Conservation (phyloP, 2,329 filamentous ascomycete species). For the Aspergillus terreus region DNA sequence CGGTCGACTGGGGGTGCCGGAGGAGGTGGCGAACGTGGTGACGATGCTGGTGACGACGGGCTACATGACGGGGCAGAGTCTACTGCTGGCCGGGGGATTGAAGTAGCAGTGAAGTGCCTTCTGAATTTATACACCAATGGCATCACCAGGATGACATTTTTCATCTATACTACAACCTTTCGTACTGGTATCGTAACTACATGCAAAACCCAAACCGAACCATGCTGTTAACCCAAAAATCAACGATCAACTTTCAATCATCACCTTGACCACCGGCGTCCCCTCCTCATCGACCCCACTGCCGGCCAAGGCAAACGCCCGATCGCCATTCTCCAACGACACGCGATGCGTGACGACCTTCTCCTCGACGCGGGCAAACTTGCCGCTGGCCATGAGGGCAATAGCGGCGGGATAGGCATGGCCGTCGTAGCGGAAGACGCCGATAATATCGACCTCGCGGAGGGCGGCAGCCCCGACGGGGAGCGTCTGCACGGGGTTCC, state of each 20-base stretch:
- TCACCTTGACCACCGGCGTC: constrained; percentile 52
- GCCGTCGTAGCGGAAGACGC: constrained; percentile 54
- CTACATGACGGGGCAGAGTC: constrained; percentile 57
- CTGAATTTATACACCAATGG: neutral
- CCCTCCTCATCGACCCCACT: constrained; percentile 51
- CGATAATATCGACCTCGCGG: constrained; percentile 55
- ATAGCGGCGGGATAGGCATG: constrained; percentile 54
- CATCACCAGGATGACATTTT: constrained; percentile 5
- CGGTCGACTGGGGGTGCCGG: constrained; percentile 54
- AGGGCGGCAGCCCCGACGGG: constrained; percentile 53
- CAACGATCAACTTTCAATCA: constrained; percentile 35
- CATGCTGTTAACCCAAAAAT: neutral
- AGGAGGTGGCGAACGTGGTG: constrained; percentile 60
- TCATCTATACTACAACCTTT: neutral
- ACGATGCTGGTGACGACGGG: constrained; percentile 60
- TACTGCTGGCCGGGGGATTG: constrained; percentile 51
- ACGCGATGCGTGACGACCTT: constrained; percentile 54
- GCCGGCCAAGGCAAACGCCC: constrained; percentile 50
- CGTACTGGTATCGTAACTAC: neutral
- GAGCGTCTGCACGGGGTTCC: constrained; percentile 52
- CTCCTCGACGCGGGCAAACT: constrained; percentile 47
- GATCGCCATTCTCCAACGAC: constrained; percentile 45
- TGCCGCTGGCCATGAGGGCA: constrained; percentile 49
- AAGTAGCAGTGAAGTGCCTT: constrained; percentile 32
- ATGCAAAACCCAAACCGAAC: neutral